Evolutionary conservation across 2,329 filamentous ascomycete species (phyloP), one percentile per base, ranked within the genome.

Genomic region (Cladosporium sp.): DNA sequence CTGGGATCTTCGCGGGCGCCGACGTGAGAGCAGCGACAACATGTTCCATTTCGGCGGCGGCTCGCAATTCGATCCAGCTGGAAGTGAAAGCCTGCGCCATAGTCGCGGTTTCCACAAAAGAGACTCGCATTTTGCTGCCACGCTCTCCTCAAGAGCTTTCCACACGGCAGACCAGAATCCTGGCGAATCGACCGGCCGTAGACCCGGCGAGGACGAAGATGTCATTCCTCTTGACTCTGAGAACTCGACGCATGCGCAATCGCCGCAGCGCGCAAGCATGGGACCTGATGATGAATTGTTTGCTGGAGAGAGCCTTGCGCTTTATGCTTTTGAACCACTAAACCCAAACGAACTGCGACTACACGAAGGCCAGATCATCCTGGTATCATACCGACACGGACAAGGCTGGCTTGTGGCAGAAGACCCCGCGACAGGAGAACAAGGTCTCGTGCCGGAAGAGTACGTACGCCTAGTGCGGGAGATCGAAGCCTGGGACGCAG

Each of bases 391-490:
- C 77, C 87, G 95, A 51, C 93, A 98, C 75, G 94, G 94, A 18
- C 93, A 98, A 79, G 95, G 95, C 64, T 99, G 95, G 95, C 84
- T 99, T 60, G 95, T 99, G 26, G 95, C 95, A 4, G 92, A 97
- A 79, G 95, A 99, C 74, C 93, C 94, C 14, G 93, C 92, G 77
- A 97, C 93, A 0, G 92, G 86, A 2, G 95, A 99, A 79, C 96
- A 92, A 73, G 95, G 95, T 0, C 84, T 99, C 39, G 95, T 99
- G 1, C 95, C 95, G 0, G 95, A 99, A 78, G 93, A 96, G 78
- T 99, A 98, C 75, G 95, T 99, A 49, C 89, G 95, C 18, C 82
- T 99, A 54, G 84, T 99, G 67, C 88, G 93, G 57, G 93, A 98
- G 74, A 97, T 98, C 64, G 93, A 97, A 77, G 93, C 93, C 23